Base-by-base conservation (phyloP, 176 grass and related monocot genomes). In the Lolium rigidum region DNA sequence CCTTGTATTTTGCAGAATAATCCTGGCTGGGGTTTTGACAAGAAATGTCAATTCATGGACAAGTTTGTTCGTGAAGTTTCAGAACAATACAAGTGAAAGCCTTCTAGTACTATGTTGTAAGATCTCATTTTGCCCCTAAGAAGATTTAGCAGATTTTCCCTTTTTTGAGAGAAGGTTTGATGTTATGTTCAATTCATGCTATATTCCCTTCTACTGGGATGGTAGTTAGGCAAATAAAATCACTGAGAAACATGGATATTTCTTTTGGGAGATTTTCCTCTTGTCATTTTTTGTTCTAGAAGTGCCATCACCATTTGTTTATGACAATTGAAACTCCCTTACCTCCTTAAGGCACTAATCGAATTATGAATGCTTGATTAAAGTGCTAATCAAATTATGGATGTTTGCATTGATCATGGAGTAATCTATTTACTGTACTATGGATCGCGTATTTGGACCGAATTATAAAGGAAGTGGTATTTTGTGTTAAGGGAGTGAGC, bases 31-130 rank as follows among this genome's bases (percentile, higher is more conserved):
- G 92, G 88, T 76, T 98, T 90, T 80, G 67, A 92, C 84, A 94
- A 92, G 79, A 96, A 96, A 80, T 96, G 93, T 21, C 90, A 94
- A 43, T 96, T 96, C 83, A 96, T 94, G 90, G 92, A 96, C 90
- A 98, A 95, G 86, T 91, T 95, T 92, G 90, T 85, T 15, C 76
- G 82, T 78, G 92, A 94, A 84, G 84, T 95, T 80, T 91, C 90
- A 31, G 86, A 90, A 82, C 90, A 90, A 15, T 95, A 95, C 86
- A 94, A 90, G 46, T 94, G 90, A 86, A 86, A 61, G 24, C 9
- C 64, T 41, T 76, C 61, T 73, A 43, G 56, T 83, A 70, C 60
- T 41, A 43, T 92, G 16, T 76, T 86, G 80, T 84, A 70, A 75
- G 56, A 92, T 86, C 78, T 78, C 84, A 62, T 68, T 84, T 87